Evolutionary conservation across 2,329 filamentous ascomycete species (phyloP), one percentile per base, ranked within the genome.

Genomic region (Clarireedia homoeocarpa): DNA sequence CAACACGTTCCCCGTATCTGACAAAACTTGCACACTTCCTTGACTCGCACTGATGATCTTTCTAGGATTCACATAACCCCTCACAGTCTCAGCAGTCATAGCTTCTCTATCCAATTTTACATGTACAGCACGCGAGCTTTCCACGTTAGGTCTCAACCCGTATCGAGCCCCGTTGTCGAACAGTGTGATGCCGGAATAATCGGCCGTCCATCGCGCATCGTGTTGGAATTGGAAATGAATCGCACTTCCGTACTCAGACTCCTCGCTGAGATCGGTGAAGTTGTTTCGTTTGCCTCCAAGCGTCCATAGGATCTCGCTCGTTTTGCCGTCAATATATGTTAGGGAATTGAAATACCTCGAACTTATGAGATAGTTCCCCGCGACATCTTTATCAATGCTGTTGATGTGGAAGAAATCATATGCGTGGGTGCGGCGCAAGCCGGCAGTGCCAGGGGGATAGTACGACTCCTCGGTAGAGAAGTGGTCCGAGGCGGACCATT

Each of bases 181-280:
- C 1, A 61, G 20, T 1, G 50, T 58, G 9, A 60, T 57, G 15
- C 51, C 55, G 9, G 34, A 51, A n/a, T 57, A 27, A 40, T 64
- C 51, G 2, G n/a, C 27, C 12, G 44, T 50, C 57, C 55, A 77
- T 12, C 73, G 71, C 0, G 74, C 75, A 61, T 78, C 71, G 61
- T 78, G 76, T 61, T 79, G 75, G 65, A 73, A 78, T 9, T 71
- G 71, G 59, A 78, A 78, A 15, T 70, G 66, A 58, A 74, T 75
- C 47, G 75, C 73, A 10, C 67, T 67, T 42, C n/a, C 39, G 39
- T n/a, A 42, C 39, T 42, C 39, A 12, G 30, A 34, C 46, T 65
- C 64, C 4, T 65, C 66, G 10, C 62, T 57, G 1, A 62, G 50
- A 46, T 62, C 61, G 3, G 12, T 57, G 62, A 78, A 76, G 17